Percentiles rank a stretch among this genome's conserved stretches.
Conservation (phyloP, 2,329 filamentous ascomycete genomes). For the Colletotrichum lindemuthianum region DNA sequence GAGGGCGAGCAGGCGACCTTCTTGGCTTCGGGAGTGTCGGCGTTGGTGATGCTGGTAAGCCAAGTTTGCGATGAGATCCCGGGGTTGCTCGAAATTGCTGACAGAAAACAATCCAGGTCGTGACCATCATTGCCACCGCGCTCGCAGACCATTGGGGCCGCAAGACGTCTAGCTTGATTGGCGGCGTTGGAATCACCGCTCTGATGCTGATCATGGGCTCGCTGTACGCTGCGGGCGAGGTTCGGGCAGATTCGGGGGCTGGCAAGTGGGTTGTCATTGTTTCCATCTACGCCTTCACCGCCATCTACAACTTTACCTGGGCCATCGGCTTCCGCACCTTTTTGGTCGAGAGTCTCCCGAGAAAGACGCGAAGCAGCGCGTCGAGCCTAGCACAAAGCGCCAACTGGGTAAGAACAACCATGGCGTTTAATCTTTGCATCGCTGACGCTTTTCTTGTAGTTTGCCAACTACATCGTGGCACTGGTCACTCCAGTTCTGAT, state of each 20-base stretch:
- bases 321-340: slow-evolving; percentile 62
- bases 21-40: slow-evolving; percentile 68
- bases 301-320: slow-evolving; percentile 59
- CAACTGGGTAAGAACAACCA: slow-evolving; percentile 55
- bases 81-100: no score
- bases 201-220: slow-evolving; percentile 64
- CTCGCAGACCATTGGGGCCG: slow-evolving; percentile 67
- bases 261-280: slow-evolving; percentile 63
- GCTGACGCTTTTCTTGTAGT: slow-evolving; percentile 37
- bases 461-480: slow-evolving; percentile 57
- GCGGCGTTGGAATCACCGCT: slow-evolving; percentile 59
- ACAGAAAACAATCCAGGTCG: slow-evolving; percentile 34
- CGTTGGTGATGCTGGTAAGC: slow-evolving; percentile 60
- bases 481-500: slow-evolving; percentile 55
- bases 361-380: slow-evolving; percentile 63
- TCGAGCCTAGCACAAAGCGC: slow-evolving; percentile 63
- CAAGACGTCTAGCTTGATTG: slow-evolving; percentile 61
- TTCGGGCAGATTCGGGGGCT: slow-evolving; percentile 47
- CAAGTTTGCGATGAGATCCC: no score
- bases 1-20: slow-evolving; percentile 61
- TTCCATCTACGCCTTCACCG: slow-evolving; percentile 59
- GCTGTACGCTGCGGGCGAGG: slow-evolving; percentile 57
- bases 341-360: slow-evolving; percentile 65
- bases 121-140: slow-evolving; percentile 63
- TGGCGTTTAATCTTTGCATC: neutral